Evolutionary conservation across 2,329 filamentous ascomycete species (phyloP), one percentile per base, ranked within the genome.

Genomic region (Alternaria rosae): DNA sequence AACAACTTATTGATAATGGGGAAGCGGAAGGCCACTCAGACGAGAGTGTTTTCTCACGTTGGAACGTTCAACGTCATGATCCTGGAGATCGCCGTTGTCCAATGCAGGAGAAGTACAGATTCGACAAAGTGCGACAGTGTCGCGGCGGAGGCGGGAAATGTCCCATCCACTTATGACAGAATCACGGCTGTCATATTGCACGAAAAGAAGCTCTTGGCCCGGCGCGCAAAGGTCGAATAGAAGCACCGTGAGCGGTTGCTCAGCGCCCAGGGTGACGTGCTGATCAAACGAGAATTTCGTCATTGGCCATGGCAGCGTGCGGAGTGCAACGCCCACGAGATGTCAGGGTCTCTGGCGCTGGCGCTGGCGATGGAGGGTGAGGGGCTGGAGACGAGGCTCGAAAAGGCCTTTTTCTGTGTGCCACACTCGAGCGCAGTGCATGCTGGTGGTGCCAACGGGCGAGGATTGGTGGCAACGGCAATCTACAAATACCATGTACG

Each of bases 31-130:
- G 66, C 44, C 42, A 69, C 28, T 64, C 57, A 64, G 57, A 55
- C 44, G 54, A 61, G 28, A 59, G 48, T 53, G 50, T 48, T 48
- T 50, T 43, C 57, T 54, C 55, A 59, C 53, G 53, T 62, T 64
- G 61, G 57, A 61, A 57, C 41, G 48, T 48, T 44, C 62, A 45
- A 71, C 66, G 69, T 73, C 69, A 75, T 69, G 58, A 59, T 55
- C 57, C 61, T 59, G 54, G 59, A 26, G 70, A 74, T 75, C 65
- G 59, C 54, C 66, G 57, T 57, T 61, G 57, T 47, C 66, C 50
- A 70, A 71, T 60, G 55, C 45, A 38, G 43, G 23, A 28, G 17
- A 13, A 30, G n/a, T 35, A 30, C n/a, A 28, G 47, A 42, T 41
- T 57, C 12, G 52, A 38, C 32, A 60, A 61, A 38, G 53, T 55